Evolutionary conservation across 2,329 filamentous ascomycete species (phyloP).

Genomic region (Colletotrichum liaoningense): DNA sequence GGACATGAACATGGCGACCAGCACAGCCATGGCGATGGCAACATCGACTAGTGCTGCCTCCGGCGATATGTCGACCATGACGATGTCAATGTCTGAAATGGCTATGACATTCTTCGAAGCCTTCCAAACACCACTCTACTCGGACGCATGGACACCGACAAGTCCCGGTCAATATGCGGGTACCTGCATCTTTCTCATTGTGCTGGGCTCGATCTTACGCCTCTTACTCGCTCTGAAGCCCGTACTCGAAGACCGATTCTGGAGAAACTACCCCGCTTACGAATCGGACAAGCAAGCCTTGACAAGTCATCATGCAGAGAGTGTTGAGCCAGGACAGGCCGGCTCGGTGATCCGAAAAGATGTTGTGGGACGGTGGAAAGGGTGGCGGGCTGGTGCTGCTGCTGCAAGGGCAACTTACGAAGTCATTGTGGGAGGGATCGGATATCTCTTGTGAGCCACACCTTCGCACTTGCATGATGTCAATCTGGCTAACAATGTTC

Average conservation of each 20-base stretch:
- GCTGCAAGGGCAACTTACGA: constrained; percentile 36
- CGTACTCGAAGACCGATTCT: constrained; percentile 66
- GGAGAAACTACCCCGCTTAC: constrained; percentile 20
- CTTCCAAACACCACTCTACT: constrained; percentile 64
- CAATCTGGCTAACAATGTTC: background rate
- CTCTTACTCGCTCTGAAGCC: constrained; percentile 79
- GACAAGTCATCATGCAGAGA: background rate
- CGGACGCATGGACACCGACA: constrained; percentile 78
- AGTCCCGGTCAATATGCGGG: constrained; percentile 81
- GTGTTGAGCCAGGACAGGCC: background rate
- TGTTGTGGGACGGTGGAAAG: constrained; percentile 17
- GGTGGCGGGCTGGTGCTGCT: constrained; percentile 34
- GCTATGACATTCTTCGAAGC: constrained; percentile 70
- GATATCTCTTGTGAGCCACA: constrained; percentile 83
- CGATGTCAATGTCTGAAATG: constrained; percentile 49
- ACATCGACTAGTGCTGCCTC: constrained; percentile 9
- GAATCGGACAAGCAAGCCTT: background rate
- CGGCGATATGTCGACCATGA: constrained; percentile 18
- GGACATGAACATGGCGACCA: constrained; percentile 32
- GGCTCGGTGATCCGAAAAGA: background rate
- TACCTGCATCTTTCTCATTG: constrained; percentile 90
- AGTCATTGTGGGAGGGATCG: constrained; percentile 74
- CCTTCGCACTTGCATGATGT: background rate
- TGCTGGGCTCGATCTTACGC: constrained; percentile 78
- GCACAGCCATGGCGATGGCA: constrained; percentile 24